Evolutionary conservation across 1,284 basidiomycete species (phyloP), one percentile per base, ranked within the genome.

Genomic region (Amanita bisporigera): DNA sequence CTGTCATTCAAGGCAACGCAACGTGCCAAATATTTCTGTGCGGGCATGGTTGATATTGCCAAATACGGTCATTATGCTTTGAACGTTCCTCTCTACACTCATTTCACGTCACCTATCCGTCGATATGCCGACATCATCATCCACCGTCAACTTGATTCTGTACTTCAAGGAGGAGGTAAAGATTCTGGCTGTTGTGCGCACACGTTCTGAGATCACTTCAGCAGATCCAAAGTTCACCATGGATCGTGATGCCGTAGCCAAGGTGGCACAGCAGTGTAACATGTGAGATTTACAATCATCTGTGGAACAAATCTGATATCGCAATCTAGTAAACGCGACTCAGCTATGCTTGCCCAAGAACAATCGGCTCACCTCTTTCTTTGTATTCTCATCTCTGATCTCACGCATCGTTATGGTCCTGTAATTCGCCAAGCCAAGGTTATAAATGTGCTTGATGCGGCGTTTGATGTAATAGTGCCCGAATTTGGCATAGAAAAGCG

Each of bases 401-500:
- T 99, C 45, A 98, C 97, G 24, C 90, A 95, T 70, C 92, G 92
- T 59, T 98, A 96, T 78, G 97, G 98, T 11, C 96, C 97, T 49
- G 97, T 99, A 69, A 83, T 99, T 65, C 93, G 96, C 67, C 90
- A 93, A 73, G 98, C 96, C 19, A 93, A 91, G 70, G 97, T 99
- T 66, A 94, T 98, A 66, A 92, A 91, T 64, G 97, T 99, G 21
- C 86, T 98, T 36, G 97, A 99, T 75, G 91, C 95, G 65, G 97
- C 97, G 1, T 99, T 99, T 73, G 98, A 99, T 77, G 96, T 99
- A 49, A 82, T 95, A 33, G 87, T 96, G 57, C 94, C 95, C 59
- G 96, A 98, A 76, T 97, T 98, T 75, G 94, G 95, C 58, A 97
- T 99, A 74, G 98, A 99, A 84, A 99, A 99, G 86, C 89, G 97